These are phyloP conservation scores for Fraxinus greggii DNA, from an alignment of 305 asterid species.

Conservation along the genomic window DNA sequence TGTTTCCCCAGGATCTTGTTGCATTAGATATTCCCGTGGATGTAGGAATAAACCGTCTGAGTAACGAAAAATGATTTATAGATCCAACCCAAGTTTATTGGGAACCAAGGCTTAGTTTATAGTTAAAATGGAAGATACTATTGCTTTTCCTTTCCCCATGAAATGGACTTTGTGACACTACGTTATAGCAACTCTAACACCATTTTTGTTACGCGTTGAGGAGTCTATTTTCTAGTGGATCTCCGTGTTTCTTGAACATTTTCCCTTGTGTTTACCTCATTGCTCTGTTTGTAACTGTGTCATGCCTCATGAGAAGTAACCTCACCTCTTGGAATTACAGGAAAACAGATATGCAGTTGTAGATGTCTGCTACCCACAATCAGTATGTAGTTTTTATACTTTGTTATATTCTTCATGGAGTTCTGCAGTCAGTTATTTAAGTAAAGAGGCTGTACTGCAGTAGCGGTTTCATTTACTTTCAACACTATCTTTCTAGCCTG, in stretches of 20 bases:
- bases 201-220: neutral
- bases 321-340: constrained; percentile 50
- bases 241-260: neutral
- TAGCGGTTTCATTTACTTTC: constrained; percentile 22
- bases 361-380: constrained; percentile 81
- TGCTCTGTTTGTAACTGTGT: constrained; percentile 17
- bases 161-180: neutral
- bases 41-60: neutral
- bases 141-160: neutral
- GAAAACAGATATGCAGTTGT: constrained; percentile 84
- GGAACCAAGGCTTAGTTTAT: neutral
- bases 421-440: constrained; percentile 27
- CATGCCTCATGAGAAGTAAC: constrained; percentile 19
- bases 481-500: constrained; percentile 63
- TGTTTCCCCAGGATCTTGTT: neutral
- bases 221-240: neutral
- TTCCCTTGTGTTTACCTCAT: neutral
- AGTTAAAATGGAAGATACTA: neutral
- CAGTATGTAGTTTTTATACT: constrained; percentile 54
- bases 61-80: neutral
- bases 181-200: neutral
- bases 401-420: constrained; percentile 24
- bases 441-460: constrained; percentile 12
- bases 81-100: neutral
- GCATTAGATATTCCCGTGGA: neutral